Percentiles rank a stretch among this genome's conserved stretches.
These are phyloP conservation scores for Pueraria montana DNA, from an alignment of 306 rosid species.

Conservation along the genomic window DNA sequence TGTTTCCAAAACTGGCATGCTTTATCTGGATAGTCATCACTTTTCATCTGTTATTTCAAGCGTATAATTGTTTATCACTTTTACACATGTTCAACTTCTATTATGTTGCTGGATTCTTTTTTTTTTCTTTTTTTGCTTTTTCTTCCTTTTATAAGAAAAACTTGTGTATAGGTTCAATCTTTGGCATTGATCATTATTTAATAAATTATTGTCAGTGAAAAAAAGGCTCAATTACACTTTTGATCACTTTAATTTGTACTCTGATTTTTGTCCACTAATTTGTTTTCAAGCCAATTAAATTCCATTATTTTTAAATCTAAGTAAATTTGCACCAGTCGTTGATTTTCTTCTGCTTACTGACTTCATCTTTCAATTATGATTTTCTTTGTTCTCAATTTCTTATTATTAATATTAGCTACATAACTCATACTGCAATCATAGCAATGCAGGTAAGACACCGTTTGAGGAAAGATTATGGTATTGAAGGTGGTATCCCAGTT, in stretches of 20 bases:
- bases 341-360: not conserved
- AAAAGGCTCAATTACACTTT: not conserved
- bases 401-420: conserved; percentile 24
- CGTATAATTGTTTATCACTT: not conserved
- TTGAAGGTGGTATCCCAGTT: conserved; percentile 91
- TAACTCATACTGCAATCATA: conserved; percentile 32
- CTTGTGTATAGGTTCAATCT: not conserved
- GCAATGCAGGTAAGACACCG: conserved; percentile 83
- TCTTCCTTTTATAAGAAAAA: not conserved
- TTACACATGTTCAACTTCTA: not conserved
- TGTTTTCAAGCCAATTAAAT: not conserved
- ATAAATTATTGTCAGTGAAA: not conserved
- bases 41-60: conserved; percentile 21
- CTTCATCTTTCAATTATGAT: not conserved
- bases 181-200: not conserved
- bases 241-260: not conserved
- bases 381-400: conserved; percentile 38
- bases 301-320: not conserved
- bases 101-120: not conserved
- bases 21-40: not conserved
- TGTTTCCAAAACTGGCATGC: not conserved
- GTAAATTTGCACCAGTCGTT: not conserved
- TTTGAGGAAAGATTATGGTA: conserved; percentile 80
- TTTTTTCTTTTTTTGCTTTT: not conserved
- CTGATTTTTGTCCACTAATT: not conserved